Conservation (phyloP, 164 flowering plant species). For the Platanus orientalis region DNA sequence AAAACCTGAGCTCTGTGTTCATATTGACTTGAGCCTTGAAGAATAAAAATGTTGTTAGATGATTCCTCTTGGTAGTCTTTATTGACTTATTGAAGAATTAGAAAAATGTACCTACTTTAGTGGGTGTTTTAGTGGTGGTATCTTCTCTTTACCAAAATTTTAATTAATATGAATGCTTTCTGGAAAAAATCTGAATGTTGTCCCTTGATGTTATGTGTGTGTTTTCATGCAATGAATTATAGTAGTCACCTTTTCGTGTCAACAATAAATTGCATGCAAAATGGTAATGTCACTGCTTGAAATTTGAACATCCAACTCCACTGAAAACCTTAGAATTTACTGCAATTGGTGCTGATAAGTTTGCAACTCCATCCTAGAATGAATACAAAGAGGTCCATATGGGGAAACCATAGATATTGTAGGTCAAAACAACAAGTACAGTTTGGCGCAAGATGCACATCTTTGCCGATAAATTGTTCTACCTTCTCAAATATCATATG, state of each 20-base stretch:
- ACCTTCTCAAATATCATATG: neutral
- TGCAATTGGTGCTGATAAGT: neutral
- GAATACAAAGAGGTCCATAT: neutral
- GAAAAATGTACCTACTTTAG: too few species aligned
- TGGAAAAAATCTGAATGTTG: too few species aligned
- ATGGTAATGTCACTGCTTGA: neutral
- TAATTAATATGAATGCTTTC: too few species aligned
- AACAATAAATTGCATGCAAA: neutral
- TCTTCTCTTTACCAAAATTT: too few species aligned
- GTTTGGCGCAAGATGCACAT: neutral
- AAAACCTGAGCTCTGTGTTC: neutral
- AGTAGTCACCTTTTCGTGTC: neutral
- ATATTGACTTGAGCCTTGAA: neutral
- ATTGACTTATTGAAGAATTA: too few species aligned
- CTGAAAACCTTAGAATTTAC: neutral
- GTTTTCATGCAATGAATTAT: neutral
- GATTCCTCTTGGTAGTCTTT: too few species aligned
- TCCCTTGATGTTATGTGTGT: neutral
- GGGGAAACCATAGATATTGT: neutral
- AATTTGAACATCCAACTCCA: neutral
- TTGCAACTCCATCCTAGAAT: neutral
- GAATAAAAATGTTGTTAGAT: too few species aligned
- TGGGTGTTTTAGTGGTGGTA: too few species aligned
- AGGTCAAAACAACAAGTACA: neutral
- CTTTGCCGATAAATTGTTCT: neutral